phyloP scores from a whole-genome alignment of 164 flowering plant species.

The Saururus chinensis region DNA sequence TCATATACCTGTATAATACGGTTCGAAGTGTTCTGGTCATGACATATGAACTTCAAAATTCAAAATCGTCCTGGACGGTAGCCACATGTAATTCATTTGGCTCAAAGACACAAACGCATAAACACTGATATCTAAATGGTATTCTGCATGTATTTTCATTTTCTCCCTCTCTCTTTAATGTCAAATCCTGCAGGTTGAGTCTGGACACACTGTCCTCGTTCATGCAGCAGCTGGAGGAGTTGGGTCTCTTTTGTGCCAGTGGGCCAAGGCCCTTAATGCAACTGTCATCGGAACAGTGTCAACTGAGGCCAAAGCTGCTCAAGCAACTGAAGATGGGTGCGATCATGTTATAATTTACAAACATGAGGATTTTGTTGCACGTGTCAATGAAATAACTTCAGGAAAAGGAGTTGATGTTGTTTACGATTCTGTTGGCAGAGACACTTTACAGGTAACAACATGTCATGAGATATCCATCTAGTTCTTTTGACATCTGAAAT shows the following conservation, averaged over 20 bases:
- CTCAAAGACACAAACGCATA: too few species aligned
- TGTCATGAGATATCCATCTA: background rate
- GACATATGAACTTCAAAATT: too few species aligned
- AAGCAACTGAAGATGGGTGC: constrained; percentile 80
- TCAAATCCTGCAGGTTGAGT: constrained; percentile 45
- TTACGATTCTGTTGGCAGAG: constrained; percentile 29
- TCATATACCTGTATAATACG: too few species aligned
- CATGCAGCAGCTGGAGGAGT: constrained; percentile 99
- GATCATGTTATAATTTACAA: constrained; percentile 64
- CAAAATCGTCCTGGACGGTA: too few species aligned
- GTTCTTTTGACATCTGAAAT: background rate
- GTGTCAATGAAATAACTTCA: constrained; percentile 39
- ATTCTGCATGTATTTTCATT: background rate
- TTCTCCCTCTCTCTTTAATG: background rate
- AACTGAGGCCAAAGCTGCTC: constrained; percentile 71
- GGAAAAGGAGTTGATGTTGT: constrained; percentile 25
- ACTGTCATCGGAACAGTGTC: constrained; percentile 94
- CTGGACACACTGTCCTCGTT: constrained; percentile 72
- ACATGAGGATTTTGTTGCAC: constrained; percentile 68
- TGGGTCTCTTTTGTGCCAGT: constrained; percentile 84
- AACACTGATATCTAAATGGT: too few species aligned
- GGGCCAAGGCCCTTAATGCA: constrained; percentile 90
- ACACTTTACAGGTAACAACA: constrained; percentile 21
- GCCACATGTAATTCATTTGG: too few species aligned
- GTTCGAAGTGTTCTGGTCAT: too few species aligned